These are phyloP conservation scores for Pythium plurisporium DNA, from an alignment of 352 stramenopile genomes.

Conservation along the genomic window DNA sequence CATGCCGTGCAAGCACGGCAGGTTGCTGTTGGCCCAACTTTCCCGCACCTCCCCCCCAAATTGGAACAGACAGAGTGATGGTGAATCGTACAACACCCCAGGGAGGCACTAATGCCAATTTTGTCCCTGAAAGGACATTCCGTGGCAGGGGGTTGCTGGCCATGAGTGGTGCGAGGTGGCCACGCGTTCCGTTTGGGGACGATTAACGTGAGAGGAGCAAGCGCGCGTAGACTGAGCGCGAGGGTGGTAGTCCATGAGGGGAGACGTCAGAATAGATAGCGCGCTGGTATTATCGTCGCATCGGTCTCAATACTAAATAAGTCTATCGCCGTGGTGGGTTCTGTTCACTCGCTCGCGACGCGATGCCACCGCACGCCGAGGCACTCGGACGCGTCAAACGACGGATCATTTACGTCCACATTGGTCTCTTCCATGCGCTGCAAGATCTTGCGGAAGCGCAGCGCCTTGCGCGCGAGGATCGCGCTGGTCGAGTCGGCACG, in stretches of 20 bases:
- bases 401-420: conserved; percentile 21
- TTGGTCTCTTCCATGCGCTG: conserved; percentile 24
- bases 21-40: not conserved
- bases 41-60: not conserved
- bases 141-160: too few relatives aligned
- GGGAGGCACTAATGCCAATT: too few relatives aligned
- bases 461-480: conserved; percentile 23
- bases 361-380: conserved; percentile 25
- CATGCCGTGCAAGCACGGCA: not conserved
- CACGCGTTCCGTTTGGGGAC: too few relatives aligned
- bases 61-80: not conserved
- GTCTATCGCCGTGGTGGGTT: not conserved
- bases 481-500: conserved; percentile 17
- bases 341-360: conserved; percentile 5
- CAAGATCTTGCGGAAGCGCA: conserved; percentile 28
- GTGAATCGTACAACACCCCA: too few relatives aligned
- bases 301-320: too few relatives aligned
- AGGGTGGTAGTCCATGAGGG: too few relatives aligned
- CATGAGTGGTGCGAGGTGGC: too few relatives aligned
- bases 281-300: too few relatives aligned
- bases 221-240: too few relatives aligned
- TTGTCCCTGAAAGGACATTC: too few relatives aligned
- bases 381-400: conserved; percentile 24
- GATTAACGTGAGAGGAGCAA: too few relatives aligned
- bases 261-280: too few relatives aligned